phyloP scores from a whole-genome alignment of 164 flowering plant genomes.

The Cinnamomum micranthum region DNA sequence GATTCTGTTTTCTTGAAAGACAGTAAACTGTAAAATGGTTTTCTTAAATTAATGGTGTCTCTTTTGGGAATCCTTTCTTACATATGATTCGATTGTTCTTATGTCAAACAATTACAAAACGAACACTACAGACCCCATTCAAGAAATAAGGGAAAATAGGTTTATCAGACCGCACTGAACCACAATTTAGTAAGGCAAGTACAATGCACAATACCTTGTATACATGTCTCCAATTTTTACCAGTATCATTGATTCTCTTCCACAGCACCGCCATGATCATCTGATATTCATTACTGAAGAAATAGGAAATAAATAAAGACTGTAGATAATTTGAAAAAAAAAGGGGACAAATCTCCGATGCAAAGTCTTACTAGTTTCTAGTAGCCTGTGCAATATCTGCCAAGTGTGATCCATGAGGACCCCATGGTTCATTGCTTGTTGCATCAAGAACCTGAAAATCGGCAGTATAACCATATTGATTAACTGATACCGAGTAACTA shows the following conservation, averaged over 20 bases:
- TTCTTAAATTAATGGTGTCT: not conserved
- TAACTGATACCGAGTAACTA: not conserved
- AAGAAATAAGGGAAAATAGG: not conserved
- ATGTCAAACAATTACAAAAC: not conserved
- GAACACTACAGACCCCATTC: not conserved
- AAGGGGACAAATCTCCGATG: not conserved
- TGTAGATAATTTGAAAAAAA: not conserved
- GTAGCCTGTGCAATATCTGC: slow-evolving; percentile 96
- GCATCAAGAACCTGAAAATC: slow-evolving; percentile 87
- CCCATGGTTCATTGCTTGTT: slow-evolving; percentile 99
- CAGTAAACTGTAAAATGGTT: not conserved
- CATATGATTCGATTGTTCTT: not conserved
- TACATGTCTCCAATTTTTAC: slow-evolving; percentile 99
- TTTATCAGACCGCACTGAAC: not conserved
- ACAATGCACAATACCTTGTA: slow-evolving; percentile 60
- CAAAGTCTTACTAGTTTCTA: slow-evolving; percentile 66
- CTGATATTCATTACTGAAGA: slow-evolving; percentile 87
- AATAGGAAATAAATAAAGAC: not conserved
- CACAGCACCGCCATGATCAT: slow-evolving; percentile 91
- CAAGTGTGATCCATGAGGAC: slow-evolving; percentile 94
- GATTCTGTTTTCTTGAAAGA: not conserved
- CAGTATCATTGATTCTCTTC: slow-evolving; percentile 93
- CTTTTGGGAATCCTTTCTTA: not conserved
- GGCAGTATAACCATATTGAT: not conserved
- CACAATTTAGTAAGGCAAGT: not conserved